Evolutionary conservation across 2,329 filamentous ascomycete species (phyloP), one percentile per base, ranked within the genome.

Genomic region (Phoma sp.): DNA sequence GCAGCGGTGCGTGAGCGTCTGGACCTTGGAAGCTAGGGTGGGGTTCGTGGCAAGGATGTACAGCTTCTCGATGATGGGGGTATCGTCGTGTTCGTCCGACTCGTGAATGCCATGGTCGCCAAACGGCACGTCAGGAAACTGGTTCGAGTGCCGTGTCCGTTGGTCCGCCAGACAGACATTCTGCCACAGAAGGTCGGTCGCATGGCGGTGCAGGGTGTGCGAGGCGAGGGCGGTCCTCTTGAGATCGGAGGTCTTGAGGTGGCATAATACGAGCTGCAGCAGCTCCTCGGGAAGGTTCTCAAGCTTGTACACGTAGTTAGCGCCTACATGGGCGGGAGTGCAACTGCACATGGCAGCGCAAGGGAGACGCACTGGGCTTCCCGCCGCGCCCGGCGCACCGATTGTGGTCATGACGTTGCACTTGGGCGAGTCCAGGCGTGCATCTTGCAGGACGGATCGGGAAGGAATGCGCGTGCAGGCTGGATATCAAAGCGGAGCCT

Each of bases 1-100:
- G 60, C 79, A 81, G 20, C 76, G 75, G 60, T 81, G 78, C 10
- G 74, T 78, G 6, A 81, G 58, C 5, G 66, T 67, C 9, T 77
- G 74, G 9, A 81, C 78, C 48, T 76, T 75, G 9, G 72, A 64
- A 2, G 78, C 78, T 11, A 81, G 65, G 12, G 53, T 51, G 14
- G 77, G 74, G 29, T 77, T 78, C 5, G 61, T 73, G 5, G 76
- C 76, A 26, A 81, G 62, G 7, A 79, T 58, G 12, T 75, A 64
- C 20, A 81, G 62, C 61, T 77, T 79, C 56, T 68, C 68, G 34
- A 80, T 72, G 11, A 80, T 70, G 6, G 75, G 76, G 10, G 73
- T 78, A 53, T 81, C 78, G 36, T 74, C 70, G 45, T 74, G 71
- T 43, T 73, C 68, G 45, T 74, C 57, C 7, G 57, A 21, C 51